Evolutionary conservation across 108 stramenopile genomes (phyloP).

Genomic region (Cyclotella sp.): DNA sequence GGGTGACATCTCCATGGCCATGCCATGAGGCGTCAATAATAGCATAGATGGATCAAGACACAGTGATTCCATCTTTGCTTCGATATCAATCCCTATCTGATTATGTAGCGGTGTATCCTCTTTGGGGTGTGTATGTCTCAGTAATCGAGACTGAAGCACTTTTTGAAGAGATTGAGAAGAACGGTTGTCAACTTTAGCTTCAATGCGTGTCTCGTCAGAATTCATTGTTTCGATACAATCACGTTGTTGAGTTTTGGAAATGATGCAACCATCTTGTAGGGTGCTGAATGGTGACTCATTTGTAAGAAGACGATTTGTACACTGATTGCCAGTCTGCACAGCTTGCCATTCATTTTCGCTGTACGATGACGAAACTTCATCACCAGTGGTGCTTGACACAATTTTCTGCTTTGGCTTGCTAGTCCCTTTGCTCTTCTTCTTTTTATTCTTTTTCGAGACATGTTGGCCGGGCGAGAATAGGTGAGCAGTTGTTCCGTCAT

Average conservation of each 20-base stretch:
- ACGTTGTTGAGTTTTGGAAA: constrained; percentile 31
- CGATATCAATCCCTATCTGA: constrained; percentile 32
- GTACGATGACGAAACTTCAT: not conserved
- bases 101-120: not conserved
- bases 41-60: too few species aligned
- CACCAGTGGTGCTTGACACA: not conserved
- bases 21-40: constrained; percentile 66
- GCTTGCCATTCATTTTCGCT: not conserved
- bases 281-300: constrained; percentile 41
- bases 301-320: not conserved
- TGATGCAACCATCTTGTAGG: constrained; percentile 42
- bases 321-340: not conserved
- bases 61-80: constrained; percentile 71
- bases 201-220: constrained; percentile 1
- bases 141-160: constrained; percentile 19
- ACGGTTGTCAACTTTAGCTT: constrained; percentile 24
- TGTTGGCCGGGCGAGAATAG: not conserved
- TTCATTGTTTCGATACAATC: constrained; percentile 19
- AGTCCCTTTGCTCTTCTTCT: constrained; percentile 28
- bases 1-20: constrained; percentile 80
- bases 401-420: constrained; percentile 26
- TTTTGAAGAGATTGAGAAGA: constrained; percentile 46
- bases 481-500: not conserved
- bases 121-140: not conserved
- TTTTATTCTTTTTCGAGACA: constrained; percentile 29